Conservation (phyloP, 331 rosid genomes). For the Pyrus hybrid region DNA sequence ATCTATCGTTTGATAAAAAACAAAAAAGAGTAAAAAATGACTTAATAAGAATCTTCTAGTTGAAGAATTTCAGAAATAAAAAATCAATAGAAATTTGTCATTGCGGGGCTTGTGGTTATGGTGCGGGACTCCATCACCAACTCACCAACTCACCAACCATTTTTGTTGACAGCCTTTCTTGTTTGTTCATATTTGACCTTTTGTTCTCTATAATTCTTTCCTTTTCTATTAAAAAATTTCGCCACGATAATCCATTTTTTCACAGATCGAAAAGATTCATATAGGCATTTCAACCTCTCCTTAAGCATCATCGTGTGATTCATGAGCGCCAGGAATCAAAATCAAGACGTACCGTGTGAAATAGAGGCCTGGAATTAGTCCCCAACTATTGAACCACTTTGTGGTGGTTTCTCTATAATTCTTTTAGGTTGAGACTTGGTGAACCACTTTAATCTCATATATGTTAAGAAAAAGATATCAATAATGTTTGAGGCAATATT, state of each 20-base stretch:
- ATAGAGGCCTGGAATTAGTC: too few relatives aligned
- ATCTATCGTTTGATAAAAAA: accelerated
- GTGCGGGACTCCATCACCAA: not conserved
- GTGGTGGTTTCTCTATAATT: too few relatives aligned
- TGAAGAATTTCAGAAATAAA: not conserved
- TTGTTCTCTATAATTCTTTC: not conserved
- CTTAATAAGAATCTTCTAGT: not conserved
- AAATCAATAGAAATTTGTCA: too few relatives aligned
- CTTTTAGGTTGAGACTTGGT: not conserved
- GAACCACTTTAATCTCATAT: not conserved
- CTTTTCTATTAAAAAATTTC: too few relatives aligned
- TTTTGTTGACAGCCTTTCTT: not conserved
- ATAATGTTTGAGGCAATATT: not conserved
- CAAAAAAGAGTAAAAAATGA: not conserved
- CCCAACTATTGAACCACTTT: too few relatives aligned
- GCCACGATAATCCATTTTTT: too few relatives aligned
- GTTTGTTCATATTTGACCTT: not conserved
- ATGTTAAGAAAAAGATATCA: not conserved
- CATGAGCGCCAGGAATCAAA: too few relatives aligned
- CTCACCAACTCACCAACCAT: not conserved
- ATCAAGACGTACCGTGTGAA: too few relatives aligned
- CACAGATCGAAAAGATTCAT: too few relatives aligned
- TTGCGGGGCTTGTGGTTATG: not conserved
- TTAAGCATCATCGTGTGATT: too few relatives aligned
- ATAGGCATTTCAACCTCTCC: too few relatives aligned